These are phyloP conservation scores for Mycena sanguinolenta DNA, from an alignment of 768 basidiomycete genomes.

Conservation along the genomic window DNA sequence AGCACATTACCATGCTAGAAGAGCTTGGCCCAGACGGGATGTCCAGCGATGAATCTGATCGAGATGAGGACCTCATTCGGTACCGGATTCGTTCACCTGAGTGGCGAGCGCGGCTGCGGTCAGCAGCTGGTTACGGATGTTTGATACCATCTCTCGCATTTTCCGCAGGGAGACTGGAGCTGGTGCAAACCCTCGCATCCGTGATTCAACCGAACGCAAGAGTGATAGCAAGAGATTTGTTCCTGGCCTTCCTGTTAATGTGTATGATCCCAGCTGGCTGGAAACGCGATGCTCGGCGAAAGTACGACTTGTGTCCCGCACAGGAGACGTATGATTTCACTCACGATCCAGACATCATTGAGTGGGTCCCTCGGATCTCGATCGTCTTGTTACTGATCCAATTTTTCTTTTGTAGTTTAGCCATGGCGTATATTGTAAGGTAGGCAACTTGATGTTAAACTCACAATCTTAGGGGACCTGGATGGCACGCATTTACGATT, in stretches of 20 bases:
- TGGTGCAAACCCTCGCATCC: neutral
- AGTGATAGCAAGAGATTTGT: neutral
- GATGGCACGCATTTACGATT: too few relatives aligned
- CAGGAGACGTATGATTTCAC: neutral
- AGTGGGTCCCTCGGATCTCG: neutral
- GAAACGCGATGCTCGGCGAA: neutral
- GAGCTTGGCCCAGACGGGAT: conserved; percentile 41
- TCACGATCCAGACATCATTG: neutral
- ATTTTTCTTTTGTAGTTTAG: neutral
- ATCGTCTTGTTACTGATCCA: neutral
- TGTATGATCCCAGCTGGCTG: neutral
- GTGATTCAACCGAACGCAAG: neutral
- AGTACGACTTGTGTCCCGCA: neutral
- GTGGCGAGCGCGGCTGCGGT: neutral
- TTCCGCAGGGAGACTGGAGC: neutral
- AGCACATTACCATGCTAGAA: conserved; percentile 38
- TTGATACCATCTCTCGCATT: neutral
- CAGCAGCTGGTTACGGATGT: neutral
- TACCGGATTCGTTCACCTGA: neutral
- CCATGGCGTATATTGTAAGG: neutral
- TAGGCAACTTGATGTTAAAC: neutral
- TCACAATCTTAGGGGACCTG: too few relatives aligned
- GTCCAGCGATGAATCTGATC: conserved; percentile 44
- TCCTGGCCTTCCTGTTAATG: neutral
- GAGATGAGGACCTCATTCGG: neutral